Percentiles rank a stretch among this genome's conserved stretches.
Evolutionary conservation across 202 grass and related monocot genomes (phyloP).

Genomic region (Panicum virgatum): DNA sequence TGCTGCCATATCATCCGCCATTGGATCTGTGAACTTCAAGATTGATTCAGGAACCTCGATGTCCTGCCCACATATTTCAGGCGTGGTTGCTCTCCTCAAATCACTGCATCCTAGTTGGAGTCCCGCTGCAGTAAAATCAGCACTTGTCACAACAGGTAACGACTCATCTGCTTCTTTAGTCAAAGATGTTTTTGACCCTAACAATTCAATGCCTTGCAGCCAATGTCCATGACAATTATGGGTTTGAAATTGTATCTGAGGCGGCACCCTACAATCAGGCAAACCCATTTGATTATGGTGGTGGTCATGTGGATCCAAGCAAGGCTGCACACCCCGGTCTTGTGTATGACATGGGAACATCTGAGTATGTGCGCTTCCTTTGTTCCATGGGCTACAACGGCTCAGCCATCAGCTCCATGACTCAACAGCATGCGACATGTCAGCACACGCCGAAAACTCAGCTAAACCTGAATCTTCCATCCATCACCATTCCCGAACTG

Average conservation of each 20-base stretch:
- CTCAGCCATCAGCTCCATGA: constrained; percentile 63
- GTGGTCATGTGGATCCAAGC: constrained; percentile 89
- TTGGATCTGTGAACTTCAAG: constrained; percentile 68
- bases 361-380: constrained; percentile 75
- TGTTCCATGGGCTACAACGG: constrained; percentile 92
- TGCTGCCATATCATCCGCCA: constrained; percentile 50
- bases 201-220: constrained; percentile 46
- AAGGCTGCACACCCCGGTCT: constrained; percentile 74
- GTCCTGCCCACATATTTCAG: constrained; percentile 91
- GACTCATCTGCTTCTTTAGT: neutral
- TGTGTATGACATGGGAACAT: constrained; percentile 71
- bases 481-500: constrained; percentile 70
- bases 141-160: constrained; percentile 85
- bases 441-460: constrained; percentile 43
- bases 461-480: constrained; percentile 80
- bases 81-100: constrained; percentile 77
- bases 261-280: constrained; percentile 76
- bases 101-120: constrained; percentile 86
- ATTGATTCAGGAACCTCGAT: constrained; percentile 98
- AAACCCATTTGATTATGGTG: constrained; percentile 82
- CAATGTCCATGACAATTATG: constrained; percentile 56
- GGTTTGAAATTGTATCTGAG: constrained; percentile 66
- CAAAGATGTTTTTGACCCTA: neutral
- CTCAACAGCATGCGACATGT: constrained; percentile 55
- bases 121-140: constrained; percentile 88